Percentiles rank a stretch among this genome's conserved stretches.
Evolutionary conservation across 192 early-diverging fungal genomes (phyloP).

Genomic region (Podila horticola): DNA sequence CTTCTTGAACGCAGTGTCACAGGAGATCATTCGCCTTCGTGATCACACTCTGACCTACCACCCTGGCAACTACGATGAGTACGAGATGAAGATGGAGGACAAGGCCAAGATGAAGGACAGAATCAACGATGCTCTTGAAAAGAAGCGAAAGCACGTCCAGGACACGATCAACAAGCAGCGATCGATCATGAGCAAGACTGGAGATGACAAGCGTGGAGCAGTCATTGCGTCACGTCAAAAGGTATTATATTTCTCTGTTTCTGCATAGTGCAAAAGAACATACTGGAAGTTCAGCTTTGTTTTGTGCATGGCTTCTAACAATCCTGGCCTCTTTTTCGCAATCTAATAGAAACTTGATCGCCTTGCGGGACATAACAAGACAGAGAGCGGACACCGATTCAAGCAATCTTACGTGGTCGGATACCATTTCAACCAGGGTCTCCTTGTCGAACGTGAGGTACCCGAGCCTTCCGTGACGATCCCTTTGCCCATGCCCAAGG

Average conservation of each 20-base stretch:
- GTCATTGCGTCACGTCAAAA: constrained; percentile 83
- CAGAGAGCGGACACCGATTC: constrained; percentile 74
- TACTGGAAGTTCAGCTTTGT: not conserved
- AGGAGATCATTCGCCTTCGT: constrained; percentile 81
- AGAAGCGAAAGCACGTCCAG: constrained; percentile 77
- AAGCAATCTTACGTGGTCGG: constrained; percentile 71
- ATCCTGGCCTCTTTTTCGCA: not conserved
- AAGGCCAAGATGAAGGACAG: constrained; percentile 74
- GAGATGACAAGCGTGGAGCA: constrained; percentile 85
- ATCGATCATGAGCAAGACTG: constrained; percentile 74
- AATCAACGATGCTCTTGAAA: constrained; percentile 69
- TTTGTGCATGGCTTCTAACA: not conserved
- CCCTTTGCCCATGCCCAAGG: constrained; percentile 68
- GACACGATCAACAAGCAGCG: constrained; percentile 84
- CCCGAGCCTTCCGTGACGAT: constrained; percentile 57
- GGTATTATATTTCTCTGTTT: constrained; percentile 35
- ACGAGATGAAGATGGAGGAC: constrained; percentile 78
- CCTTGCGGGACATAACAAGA: constrained; percentile 69
- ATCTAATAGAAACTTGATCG: constrained; percentile 67
- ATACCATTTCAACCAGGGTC: constrained; percentile 54
- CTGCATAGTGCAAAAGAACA: too few species aligned
- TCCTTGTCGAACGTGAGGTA: constrained; percentile 22
- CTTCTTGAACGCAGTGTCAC: constrained; percentile 82
- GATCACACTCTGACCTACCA: constrained; percentile 80
- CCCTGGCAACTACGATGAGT: constrained; percentile 90